Conservation (phyloP, 805 yeast genomes). For the Tetrapisispora arboricola region DNA sequence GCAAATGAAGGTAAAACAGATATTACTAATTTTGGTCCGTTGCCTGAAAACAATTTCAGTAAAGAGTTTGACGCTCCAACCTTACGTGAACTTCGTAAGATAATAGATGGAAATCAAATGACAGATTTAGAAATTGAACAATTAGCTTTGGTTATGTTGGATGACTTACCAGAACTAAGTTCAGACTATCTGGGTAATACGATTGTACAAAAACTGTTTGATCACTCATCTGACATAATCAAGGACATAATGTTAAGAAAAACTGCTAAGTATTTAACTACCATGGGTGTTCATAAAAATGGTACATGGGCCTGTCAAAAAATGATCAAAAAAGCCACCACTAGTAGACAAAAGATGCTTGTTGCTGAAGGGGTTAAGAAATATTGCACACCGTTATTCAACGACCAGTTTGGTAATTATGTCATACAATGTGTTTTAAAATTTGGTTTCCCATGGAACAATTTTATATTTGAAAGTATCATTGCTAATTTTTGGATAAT, state of each 20-base stretch:
- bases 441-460: conserved; percentile 81
- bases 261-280: conserved; percentile 71
- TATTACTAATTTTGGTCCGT: conserved; percentile 50
- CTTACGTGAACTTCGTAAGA: conserved; percentile 75
- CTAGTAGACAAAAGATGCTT: conserved; percentile 50
- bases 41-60: conserved; percentile 60
- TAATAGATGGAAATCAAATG: conserved; percentile 45
- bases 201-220: conserved; percentile 83
- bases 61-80: conserved; percentile 83
- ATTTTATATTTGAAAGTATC: conserved; percentile 78
- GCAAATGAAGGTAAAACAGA: conserved; percentile 39
- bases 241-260: conserved; percentile 73
- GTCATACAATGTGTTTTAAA: conserved; percentile 90
- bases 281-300: conserved; percentile 90
- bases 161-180: conserved; percentile 81
- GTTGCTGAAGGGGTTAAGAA: conserved; percentile 67
- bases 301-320: conserved; percentile 99
- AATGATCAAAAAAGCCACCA: conserved; percentile 66
- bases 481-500: conserved; percentile 69
- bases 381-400: conserved; percentile 72
- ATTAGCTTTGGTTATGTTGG: conserved; percentile 70
- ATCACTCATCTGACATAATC: conserved; percentile 56
- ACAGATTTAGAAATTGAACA: conserved; percentile 64
- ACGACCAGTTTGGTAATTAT: conserved; percentile 95
- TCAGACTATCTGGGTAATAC: conserved; percentile 94